phyloP scores from a whole-genome alignment of 129 eudicot genomes.

The Smallanthus sonchifolius region DNA sequence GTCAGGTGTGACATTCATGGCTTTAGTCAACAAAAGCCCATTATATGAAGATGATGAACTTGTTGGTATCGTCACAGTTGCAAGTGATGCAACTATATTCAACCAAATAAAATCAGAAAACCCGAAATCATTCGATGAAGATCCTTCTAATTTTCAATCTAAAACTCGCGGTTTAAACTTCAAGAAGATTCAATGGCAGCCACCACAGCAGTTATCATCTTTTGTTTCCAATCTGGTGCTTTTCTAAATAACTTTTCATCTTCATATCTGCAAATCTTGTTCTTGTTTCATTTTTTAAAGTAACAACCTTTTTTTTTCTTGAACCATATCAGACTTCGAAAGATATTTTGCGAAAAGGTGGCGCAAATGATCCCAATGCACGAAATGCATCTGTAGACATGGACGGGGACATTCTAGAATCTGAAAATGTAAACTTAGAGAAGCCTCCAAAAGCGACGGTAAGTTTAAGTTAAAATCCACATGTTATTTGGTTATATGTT shows the following conservation, averaged over 20 bases:
- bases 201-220: conserved; percentile 61
- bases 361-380: conserved; percentile 25
- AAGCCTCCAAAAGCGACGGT: conserved; percentile 62
- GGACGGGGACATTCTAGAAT: conserved; percentile 32
- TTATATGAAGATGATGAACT: conserved; percentile 72
- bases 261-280: background rate
- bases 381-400: conserved; percentile 17
- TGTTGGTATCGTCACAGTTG: conserved; percentile 74
- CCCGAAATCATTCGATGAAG: conserved; percentile 25
- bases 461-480: conserved; percentile 19
- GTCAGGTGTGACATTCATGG: conserved; percentile 72
- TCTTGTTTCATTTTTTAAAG: conserved; percentile 5
- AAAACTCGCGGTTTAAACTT: conserved; percentile 38
- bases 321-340: conserved; percentile 53
- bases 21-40: conserved; percentile 73
- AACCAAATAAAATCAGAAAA: conserved; percentile 39
- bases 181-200: conserved; percentile 61
- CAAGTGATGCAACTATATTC: conserved; percentile 78
- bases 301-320: background rate
- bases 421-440: conserved; percentile 35
- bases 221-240: conserved; percentile 77
- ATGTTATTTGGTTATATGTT: background rate
- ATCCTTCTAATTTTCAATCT: conserved; percentile 32
- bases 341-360: conserved; percentile 40
- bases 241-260: background rate